phyloP scores from a whole-genome alignment of 352 stramenopile species.

The Phytophthora ohioensis region DNA sequence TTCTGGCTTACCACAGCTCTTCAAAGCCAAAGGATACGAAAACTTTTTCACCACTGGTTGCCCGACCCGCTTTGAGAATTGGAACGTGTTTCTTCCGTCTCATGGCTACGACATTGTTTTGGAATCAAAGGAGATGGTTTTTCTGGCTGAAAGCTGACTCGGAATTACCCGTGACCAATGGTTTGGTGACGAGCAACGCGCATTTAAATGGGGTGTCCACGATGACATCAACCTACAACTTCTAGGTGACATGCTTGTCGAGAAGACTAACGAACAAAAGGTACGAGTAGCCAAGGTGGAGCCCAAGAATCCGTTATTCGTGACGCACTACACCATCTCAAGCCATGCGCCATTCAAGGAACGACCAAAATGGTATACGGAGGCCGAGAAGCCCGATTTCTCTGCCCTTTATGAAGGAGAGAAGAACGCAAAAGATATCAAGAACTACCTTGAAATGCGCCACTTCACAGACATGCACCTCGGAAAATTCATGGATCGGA shows the following conservation, averaged over 20 bases:
- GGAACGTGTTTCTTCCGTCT: constrained; percentile 49
- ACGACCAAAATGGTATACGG: constrained; percentile 49
- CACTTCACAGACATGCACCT: constrained; percentile 63
- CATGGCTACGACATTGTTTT: constrained; percentile 59
- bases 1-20: constrained; percentile 57
- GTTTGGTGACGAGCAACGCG: constrained; percentile 24
- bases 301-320: constrained; percentile 50
- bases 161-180: constrained; percentile 45
- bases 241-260: constrained; percentile 52
- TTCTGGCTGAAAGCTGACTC: constrained; percentile 39
- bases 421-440: constrained; percentile 42
- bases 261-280: constrained; percentile 42
- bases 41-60: constrained; percentile 55
- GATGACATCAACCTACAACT: constrained; percentile 57
- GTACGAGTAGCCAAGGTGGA: constrained; percentile 18
- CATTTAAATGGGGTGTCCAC: constrained; percentile 52
- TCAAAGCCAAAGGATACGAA: constrained; percentile 57
- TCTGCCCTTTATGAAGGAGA: constrained; percentile 52
- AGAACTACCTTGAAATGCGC: constrained; percentile 68
- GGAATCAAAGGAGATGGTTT: constrained; percentile 44
- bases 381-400: constrained; percentile 57
- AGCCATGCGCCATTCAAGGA: constrained; percentile 49
- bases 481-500: constrained; percentile 57
- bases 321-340: constrained; percentile 72
- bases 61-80: constrained; percentile 51